These are phyloP conservation scores for Penicillium canariense DNA, from an alignment of 495 filamentous ascomycete species.

Conservation along the genomic window DNA sequence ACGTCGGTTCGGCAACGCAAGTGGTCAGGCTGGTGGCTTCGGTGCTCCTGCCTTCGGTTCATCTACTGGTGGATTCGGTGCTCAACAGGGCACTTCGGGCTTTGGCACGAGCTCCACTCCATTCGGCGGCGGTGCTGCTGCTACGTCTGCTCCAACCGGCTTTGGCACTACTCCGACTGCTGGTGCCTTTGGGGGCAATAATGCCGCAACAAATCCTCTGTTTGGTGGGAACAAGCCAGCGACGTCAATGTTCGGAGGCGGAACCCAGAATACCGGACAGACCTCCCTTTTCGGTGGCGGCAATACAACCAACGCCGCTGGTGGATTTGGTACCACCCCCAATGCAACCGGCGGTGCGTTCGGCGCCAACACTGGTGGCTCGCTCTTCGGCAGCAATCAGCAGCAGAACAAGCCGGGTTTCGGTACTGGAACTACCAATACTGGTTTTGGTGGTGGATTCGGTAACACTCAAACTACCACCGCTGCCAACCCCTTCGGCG, in stretches of 20 bases:
- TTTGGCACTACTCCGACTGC: conserved; percentile 52
- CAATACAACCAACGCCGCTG: conserved; percentile 28
- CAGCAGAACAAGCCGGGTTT: conserved; percentile 43
- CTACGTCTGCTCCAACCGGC: conserved; percentile 43
- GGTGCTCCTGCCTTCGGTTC: conserved; percentile 52
- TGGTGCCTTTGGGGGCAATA: conserved; percentile 55
- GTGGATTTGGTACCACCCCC: conserved; percentile 33
- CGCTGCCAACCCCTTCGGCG: conserved; percentile 36
- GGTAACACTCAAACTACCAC: conserved; percentile 35
- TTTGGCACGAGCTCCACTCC: conserved; percentile 54
- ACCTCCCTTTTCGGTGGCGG: conserved; percentile 38
- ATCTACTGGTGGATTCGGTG: conserved; percentile 40
- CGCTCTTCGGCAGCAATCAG: conserved; percentile 49
- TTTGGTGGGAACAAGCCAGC: conserved; percentile 43
- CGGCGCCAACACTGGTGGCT: conserved; percentile 30
- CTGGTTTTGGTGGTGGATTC: conserved; percentile 36
- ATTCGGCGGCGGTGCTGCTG: conserved; percentile 50
- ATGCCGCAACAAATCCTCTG: conserved; percentile 31
- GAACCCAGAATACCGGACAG: conserved; percentile 28
- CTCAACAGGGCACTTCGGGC: conserved; percentile 37
- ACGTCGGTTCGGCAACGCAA: conserved; percentile 73
- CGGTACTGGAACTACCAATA: conserved; percentile 35
- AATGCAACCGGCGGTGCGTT: conserved; percentile 22
- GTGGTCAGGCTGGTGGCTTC: conserved; percentile 81
- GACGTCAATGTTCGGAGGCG: conserved; percentile 38